phyloP scores from a whole-genome alignment of 768 basidiomycete genomes.

The Serpula lacrymans region DNA sequence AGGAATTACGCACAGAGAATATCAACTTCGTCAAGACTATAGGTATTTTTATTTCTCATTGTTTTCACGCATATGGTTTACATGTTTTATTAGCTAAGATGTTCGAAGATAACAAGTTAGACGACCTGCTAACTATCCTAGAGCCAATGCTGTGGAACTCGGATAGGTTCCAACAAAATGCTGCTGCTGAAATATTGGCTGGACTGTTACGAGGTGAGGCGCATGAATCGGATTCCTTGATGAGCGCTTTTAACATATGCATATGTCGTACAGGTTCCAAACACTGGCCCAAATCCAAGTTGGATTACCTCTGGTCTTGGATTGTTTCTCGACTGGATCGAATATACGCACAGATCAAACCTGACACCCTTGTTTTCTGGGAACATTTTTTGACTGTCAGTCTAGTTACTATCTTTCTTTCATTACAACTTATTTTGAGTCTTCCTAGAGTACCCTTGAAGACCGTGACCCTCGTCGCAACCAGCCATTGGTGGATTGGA shows the following conservation, averaged over 20 bases:
- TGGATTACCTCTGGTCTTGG: slow-evolving; percentile 72
- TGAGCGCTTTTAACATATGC: slow-evolving; percentile 6
- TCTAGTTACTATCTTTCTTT: slow-evolving; percentile 7
- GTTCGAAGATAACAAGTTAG: slow-evolving; percentile 51
- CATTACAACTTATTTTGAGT: slow-evolving; percentile 3
- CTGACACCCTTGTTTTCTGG: slow-evolving; percentile 81
- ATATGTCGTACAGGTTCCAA: slow-evolving; percentile 56
- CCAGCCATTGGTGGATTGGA: slow-evolving; percentile 71
- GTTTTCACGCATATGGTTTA: slow-evolving; percentile 40
- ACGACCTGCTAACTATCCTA: slow-evolving; percentile 48
- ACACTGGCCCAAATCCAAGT: slow-evolving; percentile 66
- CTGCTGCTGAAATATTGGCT: slow-evolving; percentile 68
- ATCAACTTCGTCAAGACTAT: slow-evolving; percentile 46
- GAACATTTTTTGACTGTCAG: slow-evolving; percentile 59
- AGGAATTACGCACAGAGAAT: slow-evolving; percentile 58
- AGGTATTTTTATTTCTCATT: slow-evolving; percentile 34
- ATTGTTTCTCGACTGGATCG: slow-evolving; percentile 52
- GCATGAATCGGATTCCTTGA: too few relatives aligned
- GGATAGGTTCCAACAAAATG: slow-evolving; percentile 85
- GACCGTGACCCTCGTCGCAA: slow-evolving; percentile 81
- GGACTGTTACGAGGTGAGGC: slow-evolving; percentile 70
- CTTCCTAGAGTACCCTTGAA: slow-evolving; percentile 46
- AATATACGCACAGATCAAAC: slow-evolving; percentile 75
- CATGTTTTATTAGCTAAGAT: slow-evolving; percentile 55
- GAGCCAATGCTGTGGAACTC: slow-evolving; percentile 61